Base-by-base conservation (phyloP, 805 yeast genomes). In the Metschnikowia shivogae region DNA sequence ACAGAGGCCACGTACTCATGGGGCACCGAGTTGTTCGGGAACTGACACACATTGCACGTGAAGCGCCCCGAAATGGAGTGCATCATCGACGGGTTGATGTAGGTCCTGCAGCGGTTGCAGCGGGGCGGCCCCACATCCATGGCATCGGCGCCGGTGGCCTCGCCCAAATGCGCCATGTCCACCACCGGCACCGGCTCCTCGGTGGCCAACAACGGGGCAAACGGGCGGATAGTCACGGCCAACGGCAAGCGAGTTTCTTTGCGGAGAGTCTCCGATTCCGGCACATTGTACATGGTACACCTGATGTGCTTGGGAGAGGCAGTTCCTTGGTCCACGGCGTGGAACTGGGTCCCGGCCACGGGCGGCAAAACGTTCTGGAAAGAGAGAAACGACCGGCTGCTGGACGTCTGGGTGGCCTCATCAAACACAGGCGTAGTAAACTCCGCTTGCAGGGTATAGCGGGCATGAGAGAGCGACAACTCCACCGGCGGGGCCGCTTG, bases 21-120 rank as follows among this genome's bases (percentile, higher is more conserved):
- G 0, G 95, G 87, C 12, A 85, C 79, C 5, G 72, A 68, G 58
- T 84, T 85, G 43, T 88, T 77, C 12, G 72, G 64, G 54, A 85
- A 86, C 49, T 81, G 81, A 67, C 99, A 93, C 58, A 93, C 77
- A 64, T 92, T 92, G 72, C 99, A 93, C 10, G 79, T 72, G 64
- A 88, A 86, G 46, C 67, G 70, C 35, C 81, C 77, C 24, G 82
- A 82, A 44, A 74, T 76, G 5, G 79, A 73, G 53, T 80, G 82
- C 49, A 77, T 82, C 81, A 86, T 84, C 14, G 82, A 78, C 3
- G 97, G 95, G 61, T 92, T 93, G 50, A 89, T 74, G 63, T 89
- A 93, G 1, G 96, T 80, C 45, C 97, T 79, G 67, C 99, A 93
- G 50, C 98, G 82, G 53, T 80, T 78, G 66, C 99, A 93, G 54